Percentiles rank a stretch among this genome's conserved stretches.
Evolutionary conservation across 306 rosid genomes (phyloP).

Genomic region (Luffa aegyptiaca): DNA sequence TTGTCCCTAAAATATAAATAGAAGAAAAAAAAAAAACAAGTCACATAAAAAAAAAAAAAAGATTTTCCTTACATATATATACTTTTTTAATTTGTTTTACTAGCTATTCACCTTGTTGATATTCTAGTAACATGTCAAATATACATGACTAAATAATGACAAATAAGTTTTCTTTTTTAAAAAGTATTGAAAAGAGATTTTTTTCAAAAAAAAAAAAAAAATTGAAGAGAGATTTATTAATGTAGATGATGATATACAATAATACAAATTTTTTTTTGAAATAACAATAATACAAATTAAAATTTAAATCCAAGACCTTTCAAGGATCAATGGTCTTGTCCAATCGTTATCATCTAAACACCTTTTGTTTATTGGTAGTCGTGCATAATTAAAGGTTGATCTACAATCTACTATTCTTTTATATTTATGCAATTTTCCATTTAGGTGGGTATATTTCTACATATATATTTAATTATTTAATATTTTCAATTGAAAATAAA

Average conservation of each 20-base stretch:
- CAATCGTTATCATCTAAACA: not conserved
- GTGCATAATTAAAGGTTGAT: not conserved
- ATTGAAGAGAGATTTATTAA: not conserved
- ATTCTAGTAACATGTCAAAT: too few relatives aligned
- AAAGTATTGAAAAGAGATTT: not conserved
- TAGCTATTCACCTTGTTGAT: too few relatives aligned
- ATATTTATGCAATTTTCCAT: not conserved
- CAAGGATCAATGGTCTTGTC: not conserved
- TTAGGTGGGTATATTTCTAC: not conserved
- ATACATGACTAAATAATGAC: too few relatives aligned
- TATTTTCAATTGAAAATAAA: not conserved
- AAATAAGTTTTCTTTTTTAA: too few relatives aligned
- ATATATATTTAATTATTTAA: not conserved
- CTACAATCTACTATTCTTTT: not conserved
- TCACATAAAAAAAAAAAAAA: too few relatives aligned
- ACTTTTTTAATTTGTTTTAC: too few relatives aligned
- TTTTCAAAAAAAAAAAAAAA: too few relatives aligned
- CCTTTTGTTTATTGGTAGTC: not conserved
- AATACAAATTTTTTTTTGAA: not conserved
- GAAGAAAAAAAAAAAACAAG: too few relatives aligned
- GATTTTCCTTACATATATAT: too few relatives aligned
- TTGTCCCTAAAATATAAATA: too few relatives aligned
- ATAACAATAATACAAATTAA: not conserved
- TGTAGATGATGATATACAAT: not conserved
- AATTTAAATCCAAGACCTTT: not conserved